These are phyloP conservation scores for Typha latifolia DNA, from an alignment of 176 grass and related monocot species.

Conservation along the genomic window DNA sequence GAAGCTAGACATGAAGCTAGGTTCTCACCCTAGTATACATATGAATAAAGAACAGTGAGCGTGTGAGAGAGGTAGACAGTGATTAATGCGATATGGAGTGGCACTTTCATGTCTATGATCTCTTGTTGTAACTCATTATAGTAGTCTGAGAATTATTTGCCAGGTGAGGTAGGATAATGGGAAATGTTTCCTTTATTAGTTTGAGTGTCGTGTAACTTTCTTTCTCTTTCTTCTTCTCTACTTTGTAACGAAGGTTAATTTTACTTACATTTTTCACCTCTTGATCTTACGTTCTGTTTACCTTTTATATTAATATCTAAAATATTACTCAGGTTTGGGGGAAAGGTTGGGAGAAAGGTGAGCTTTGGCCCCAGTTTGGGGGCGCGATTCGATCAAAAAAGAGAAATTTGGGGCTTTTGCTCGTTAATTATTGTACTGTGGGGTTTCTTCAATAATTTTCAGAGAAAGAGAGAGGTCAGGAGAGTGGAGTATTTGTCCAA, in stretches of 20 bases:
- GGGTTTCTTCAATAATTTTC: no score
- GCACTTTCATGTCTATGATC: constrained; percentile 34
- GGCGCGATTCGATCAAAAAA: no score
- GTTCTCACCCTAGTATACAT: constrained; percentile 27
- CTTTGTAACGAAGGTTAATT: constrained; percentile 12
- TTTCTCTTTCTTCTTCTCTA: constrained; percentile 6
- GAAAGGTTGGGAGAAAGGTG: constrained; percentile 9
- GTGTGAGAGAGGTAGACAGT: constrained; percentile 20
- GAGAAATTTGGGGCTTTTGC: no score
- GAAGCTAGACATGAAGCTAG: not conserved
- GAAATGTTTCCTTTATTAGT: constrained; percentile 15
- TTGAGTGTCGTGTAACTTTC: constrained; percentile 19
- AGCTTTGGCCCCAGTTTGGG: constrained; percentile 12
- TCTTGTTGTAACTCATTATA: constrained; percentile 21
- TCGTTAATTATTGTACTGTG: no score
- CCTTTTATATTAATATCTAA: no score
- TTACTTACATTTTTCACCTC: not conserved
- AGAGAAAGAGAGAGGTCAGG: no score
- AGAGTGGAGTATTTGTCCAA: no score
- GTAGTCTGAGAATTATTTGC: constrained; percentile 6
- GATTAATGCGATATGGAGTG: constrained; percentile 48
- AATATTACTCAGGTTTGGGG: no score
- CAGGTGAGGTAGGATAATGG: constrained; percentile 18
- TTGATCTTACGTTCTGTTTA: no score
- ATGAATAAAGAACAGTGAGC: constrained; percentile 14